Evolutionary conservation across 192 early-diverging fungal species (phyloP), one percentile per base, ranked within the genome.

Genomic region (Coemansia nantahalensis): DNA sequence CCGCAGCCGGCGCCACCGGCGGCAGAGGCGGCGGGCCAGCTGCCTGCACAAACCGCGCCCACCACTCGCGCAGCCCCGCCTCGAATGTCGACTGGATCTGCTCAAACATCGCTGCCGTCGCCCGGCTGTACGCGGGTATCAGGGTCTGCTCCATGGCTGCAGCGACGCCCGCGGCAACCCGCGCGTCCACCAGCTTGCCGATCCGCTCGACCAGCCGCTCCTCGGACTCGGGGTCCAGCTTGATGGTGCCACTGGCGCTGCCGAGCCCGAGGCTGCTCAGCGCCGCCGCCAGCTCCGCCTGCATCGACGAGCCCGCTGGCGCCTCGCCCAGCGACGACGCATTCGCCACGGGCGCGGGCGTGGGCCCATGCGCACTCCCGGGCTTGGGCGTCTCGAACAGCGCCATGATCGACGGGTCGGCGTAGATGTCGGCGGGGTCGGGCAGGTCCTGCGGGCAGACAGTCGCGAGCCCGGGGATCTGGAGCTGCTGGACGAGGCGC

Each of bases 41-140:
- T 40, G 64, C 54, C 40, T 73, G 69, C 7, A 58, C 69, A 65
- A 65, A 65, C 17, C 69, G 69, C 37, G 52, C 41, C 69, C 69
- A 73, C 69, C 69, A 73, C 57, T 73, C 69, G 32, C 59, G 69
- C 57, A 73, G 37, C 10, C 69, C 69, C 28, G 58, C 51, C 45
- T 75, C 64, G 39, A 77, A 77, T 1, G 73, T 69, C 22, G 62
- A 28, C 26, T 77, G 65, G 66, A 77, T 77, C 51, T 77, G 73
- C 54, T 69, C 65, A 62, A 76, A 77, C 73, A 77, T 77, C 22
- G 65, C 57, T 10, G 66, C 62, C 5, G 73, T 77, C 33, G 73
- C 73, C 3, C 73, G 61, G 30, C 42, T 59, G 45, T 77, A 77
- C 4, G 73, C 73, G 22, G 73, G 73, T 36, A 77, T 69, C 33